Evolutionary conservation across 2,329 filamentous ascomycete species (phyloP).

Genomic region (Graphilbum ipis-grandicollis): DNA sequence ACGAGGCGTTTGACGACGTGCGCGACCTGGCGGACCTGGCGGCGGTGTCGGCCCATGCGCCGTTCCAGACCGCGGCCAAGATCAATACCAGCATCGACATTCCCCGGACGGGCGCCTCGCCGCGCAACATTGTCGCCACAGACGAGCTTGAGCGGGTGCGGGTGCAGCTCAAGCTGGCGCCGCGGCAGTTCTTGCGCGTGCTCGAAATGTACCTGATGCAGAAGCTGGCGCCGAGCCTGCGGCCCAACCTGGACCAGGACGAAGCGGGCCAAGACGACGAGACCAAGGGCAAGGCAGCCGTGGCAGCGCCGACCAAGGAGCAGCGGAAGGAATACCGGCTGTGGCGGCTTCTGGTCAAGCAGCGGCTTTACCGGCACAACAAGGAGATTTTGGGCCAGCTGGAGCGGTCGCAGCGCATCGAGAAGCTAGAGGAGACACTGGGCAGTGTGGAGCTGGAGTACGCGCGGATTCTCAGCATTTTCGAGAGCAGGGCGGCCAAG

Average conservation of each 20-base stretch:
- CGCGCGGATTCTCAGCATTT: constrained; percentile 38
- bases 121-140: constrained; percentile 38
- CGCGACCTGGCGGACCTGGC: constrained; percentile 58
- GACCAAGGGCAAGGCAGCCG: constrained; percentile 1
- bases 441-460: constrained; percentile 56
- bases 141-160: constrained; percentile 39
- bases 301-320: constrained; percentile 24
- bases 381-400: constrained; percentile 53
- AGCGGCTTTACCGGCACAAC: constrained; percentile 61
- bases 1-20: constrained; percentile 66
- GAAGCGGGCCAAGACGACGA: constrained; percentile 4
- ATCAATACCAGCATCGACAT: constrained; percentile 35
- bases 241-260: constrained; percentile 30
- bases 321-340: constrained; percentile 48
- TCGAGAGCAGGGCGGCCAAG: constrained; percentile 21
- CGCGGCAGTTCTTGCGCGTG: constrained; percentile 58
- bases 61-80: constrained; percentile 33
- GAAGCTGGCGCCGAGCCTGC: constrained; percentile 35
- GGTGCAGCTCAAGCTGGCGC: constrained; percentile 49
- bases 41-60: constrained; percentile 40
- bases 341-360: constrained; percentile 62
- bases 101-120: constrained; percentile 27
- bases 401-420: constrained; percentile 47
- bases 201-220: constrained; percentile 61
- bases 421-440: constrained; percentile 55